Evolutionary conservation across 2,329 filamentous ascomycete genomes (phyloP), one percentile per base, ranked within the genome.

Genomic region (Grosmannia penicillata): DNA sequence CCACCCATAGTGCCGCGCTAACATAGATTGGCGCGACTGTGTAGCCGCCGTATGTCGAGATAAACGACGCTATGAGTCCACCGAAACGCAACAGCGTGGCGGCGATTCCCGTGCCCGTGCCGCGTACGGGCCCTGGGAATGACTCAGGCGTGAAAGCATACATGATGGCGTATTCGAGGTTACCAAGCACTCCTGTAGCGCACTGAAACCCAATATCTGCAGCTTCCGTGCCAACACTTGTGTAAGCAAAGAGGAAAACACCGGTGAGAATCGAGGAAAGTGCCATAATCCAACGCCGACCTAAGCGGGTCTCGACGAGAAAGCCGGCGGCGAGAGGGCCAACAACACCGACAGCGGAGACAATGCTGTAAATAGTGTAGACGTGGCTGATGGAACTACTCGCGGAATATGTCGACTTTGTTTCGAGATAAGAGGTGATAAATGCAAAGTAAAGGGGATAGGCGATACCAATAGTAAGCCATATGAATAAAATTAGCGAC

Each of bases 111-210:
- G 86, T 89, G 0, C 82, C 83, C 0, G 82, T 87, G 1, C 82
- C 82, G 1, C 82, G 67, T 49, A 86, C 75, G 37, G 81, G 81
- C 0, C 81, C 85, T 0, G 79, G 75, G 48, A 87, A 89, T 25
- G 86, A 66, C 51, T 87, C 82, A 0, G 82, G 82, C 0, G 82
- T 86, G 48, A 83, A 87, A 0, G 75, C 71, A 50, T 86, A 86
- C 0, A 86, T 58, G 1, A 86, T 79, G 0, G 79, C 79, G 48
- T 84, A 87, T 76, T 57, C 56, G 24, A 45, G 37, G 19, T 43
- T 45, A 30, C 38, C 40, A n/a, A 41, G 25, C 11, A 43, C 25
- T 8, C 59, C 62, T 2, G 65, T 66, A 8, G 76, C 81, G 45
- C 82, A 87, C 46, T 86, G 85, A 77, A 80, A 87, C 1, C 79